These are phyloP conservation scores for Penicillium malachiteum DNA, from an alignment of 495 filamentous ascomycete genomes.

Conservation along the genomic window DNA sequence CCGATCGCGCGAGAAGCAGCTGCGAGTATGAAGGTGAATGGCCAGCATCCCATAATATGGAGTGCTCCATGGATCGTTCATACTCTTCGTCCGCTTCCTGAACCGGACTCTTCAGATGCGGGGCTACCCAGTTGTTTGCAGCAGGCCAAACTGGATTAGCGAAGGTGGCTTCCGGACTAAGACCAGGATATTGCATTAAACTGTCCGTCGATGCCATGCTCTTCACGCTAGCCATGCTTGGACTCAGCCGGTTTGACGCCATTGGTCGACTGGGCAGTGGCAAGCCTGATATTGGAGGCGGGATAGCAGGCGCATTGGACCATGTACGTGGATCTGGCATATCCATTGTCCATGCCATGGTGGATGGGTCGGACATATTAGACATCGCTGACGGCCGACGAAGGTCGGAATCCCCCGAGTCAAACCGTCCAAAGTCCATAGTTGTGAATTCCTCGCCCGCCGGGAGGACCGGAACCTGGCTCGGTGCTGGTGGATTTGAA, in stretches of 20 bases:
- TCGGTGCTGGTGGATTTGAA: conserved; percentile 14
- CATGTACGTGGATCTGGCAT: conserved; percentile 31
- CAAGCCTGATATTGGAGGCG: conserved; percentile 26
- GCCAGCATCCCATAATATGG: conserved; percentile 23
- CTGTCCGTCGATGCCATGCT: conserved; percentile 8
- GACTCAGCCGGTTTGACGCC: conserved; percentile 12
- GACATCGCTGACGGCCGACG: conserved; percentile 8
- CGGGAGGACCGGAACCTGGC: neutral
- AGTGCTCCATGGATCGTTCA: conserved; percentile 15
- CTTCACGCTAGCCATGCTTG: conserved; percentile 9
- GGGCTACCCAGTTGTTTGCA: conserved; percentile 6
- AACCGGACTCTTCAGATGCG: conserved; percentile 9
- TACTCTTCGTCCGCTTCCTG: conserved; percentile 27
- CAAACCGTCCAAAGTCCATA: neutral
- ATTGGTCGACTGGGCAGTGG: conserved; percentile 24
- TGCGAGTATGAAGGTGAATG: conserved; percentile 44
- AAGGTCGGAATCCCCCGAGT: conserved; percentile 7
- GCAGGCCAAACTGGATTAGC: conserved; percentile 18
- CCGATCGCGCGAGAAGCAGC: conserved; percentile 44
- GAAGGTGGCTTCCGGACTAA: conserved; percentile 17
- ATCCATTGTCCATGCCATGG: conserved; percentile 27
- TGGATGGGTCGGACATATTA: conserved; percentile 14
- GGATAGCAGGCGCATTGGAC: conserved; percentile 15
- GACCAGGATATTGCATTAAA: conserved; percentile 15
- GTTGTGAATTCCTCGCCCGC: conserved; percentile 4